Base-by-base conservation (phyloP, 2,329 filamentous ascomycete genomes). In the Claviceps paspali region DNA sequence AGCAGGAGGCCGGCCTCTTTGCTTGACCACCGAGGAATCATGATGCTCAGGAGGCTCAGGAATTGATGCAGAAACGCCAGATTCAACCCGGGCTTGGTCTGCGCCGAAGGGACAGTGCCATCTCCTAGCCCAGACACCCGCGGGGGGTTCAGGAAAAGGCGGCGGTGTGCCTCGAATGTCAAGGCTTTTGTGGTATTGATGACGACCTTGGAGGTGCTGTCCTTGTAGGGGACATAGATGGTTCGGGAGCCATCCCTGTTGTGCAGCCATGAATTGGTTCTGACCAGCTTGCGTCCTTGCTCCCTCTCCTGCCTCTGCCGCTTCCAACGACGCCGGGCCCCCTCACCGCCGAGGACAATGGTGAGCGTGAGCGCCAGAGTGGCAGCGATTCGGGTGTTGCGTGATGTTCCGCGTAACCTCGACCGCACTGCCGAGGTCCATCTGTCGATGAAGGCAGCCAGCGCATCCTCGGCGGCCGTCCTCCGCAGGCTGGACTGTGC, bases 21-120 rank as follows among this genome's bases (percentile, higher is more conserved):
- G 57, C 86, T 94, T 12, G 80, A 80, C 82, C 88, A 94, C 44
- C 88, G 69, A 5, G 91, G 91, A 43, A 98, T 82, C 85, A 96
- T 93, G 53, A 98, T 96, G 60, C 86, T 95, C 63, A 96, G 76
- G 38, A 98, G 63, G 52, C 88, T 95, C 36, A 96, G 68, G 50
- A 98, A 96, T 59, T 98, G 91, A 56, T 98, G 91, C 37, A 98
- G 60, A 51, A 98, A 98, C 9, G 91, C 91, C 41, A 98, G 68
- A 53, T 98, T 98, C 28, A 98, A 64, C 0, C 91, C 91, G 0
- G 91, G 86, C 56, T 94, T 96, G 3, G 87, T 88, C 55, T 93
- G 83, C 8, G 83, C 73, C 2, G 87, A 83, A 12, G 91, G 91
- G 5, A 92, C 84, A 30, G 71, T 69, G 11, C 78, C 76, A 55